Evolutionary conservation across 176 grass and related monocot genomes (phyloP), one percentile per base, ranked within the genome.

Genomic region (Leersia perrieri): DNA sequence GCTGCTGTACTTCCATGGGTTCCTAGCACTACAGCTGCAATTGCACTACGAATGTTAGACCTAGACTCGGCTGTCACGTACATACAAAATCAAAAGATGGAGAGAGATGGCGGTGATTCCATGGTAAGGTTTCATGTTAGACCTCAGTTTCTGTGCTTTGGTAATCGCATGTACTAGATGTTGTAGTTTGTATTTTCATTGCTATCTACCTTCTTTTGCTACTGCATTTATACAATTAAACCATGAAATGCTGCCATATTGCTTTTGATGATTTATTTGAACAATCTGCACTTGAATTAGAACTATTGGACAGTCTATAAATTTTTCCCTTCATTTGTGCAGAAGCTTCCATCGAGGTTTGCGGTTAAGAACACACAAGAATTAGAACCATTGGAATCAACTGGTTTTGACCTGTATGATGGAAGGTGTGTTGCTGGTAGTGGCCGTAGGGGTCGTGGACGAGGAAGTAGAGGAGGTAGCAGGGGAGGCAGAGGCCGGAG

Each of bases 1-100:
- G 86, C 85, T 85, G 51, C 90, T 86, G 92, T 93, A 69, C 84
- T 99, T 84, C 96, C 96, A 82, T 99, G 92, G 88, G 87, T 99
- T 86, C 92, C 96, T 81, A 80, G 86, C 68, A 99, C 96, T 72
- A 70, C 69, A 5, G 82, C 90, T 65, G 96, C 96, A 65, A 87
- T 95, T 55, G 78, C 91, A 35, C 80, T 99, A 82, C 92, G 96
- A 84, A 84, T 95, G 47, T 89, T 95, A 61, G 88, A 95, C 81
- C 79, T 99, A 84, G 96, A 95, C 78, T 85, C 83, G 27, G 91
- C 92, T 3, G 45, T 99, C 72, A 90, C 44, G 55, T 99, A 95
- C 60, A 71, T 83, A 55, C 66, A 88, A 68, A 90, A 93, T 83
- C 88, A 88, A 83, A 99, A 93, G 68, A 77, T 81, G 83, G 88